Conservation (phyloP, 345 rosid species). For the Toxicodendron radicans region DNA sequence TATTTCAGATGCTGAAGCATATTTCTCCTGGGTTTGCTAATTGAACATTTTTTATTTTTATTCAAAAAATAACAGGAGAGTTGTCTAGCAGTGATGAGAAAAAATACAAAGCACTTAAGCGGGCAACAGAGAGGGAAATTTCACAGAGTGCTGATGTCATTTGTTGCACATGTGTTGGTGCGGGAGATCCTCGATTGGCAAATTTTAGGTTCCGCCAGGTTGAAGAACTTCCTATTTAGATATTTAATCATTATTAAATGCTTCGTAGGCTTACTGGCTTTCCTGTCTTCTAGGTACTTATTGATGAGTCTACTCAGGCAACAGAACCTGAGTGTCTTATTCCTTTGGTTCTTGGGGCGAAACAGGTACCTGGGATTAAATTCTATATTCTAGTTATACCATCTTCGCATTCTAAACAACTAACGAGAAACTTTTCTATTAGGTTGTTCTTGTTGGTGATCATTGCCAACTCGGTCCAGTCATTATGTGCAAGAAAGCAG, state of each 20-base stretch:
- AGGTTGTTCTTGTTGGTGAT: conserved; percentile 99
- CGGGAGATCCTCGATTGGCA: conserved; percentile 96
- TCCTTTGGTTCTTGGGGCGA: conserved; percentile 96
- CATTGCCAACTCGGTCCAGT: conserved; percentile 99
- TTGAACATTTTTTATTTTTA: neutral
- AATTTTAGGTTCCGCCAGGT: conserved; percentile 99
- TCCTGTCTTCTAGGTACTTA: conserved; percentile 68
- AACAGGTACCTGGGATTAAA: conserved; percentile 61
- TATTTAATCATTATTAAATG: conserved; percentile 7
- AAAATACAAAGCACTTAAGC: conserved; percentile 93
- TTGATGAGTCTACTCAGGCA: conserved; percentile 99
- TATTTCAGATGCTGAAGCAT: neutral
- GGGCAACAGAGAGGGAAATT: conserved; percentile 96
- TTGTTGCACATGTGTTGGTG: conserved; percentile 99
- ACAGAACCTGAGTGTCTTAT: conserved; percentile 99
- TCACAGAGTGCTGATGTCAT: conserved; percentile 99
- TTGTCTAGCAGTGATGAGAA: conserved; percentile 98
- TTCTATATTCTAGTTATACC: neutral
- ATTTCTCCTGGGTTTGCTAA: neutral
- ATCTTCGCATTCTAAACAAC: neutral
- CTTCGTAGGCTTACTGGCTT: conserved; percentile 23
- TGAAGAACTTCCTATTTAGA: conserved; percentile 6
- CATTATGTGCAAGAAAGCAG: conserved; percentile 99
- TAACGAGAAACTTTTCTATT: conserved; percentile 20
- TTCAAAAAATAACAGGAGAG: conserved; percentile 59